Base-by-base conservation (phyloP, 164 flowering plant genomes). In the Taxillus chinensis region DNA sequence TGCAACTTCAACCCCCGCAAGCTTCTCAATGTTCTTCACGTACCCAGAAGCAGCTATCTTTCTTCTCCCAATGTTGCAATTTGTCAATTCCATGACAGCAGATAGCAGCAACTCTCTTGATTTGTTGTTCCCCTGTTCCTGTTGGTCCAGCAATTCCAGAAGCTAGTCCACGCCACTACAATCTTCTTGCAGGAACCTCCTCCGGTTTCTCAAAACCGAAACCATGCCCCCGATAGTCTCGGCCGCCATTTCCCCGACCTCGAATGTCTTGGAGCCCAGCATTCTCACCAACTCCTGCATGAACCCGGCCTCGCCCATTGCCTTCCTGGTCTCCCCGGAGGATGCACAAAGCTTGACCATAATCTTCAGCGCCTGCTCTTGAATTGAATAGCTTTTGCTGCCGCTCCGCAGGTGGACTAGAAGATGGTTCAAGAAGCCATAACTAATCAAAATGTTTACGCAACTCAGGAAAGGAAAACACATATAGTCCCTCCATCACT, bases 221-320 rank as follows among this genome's bases (percentile, higher is more conserved):
- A 89, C 70, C 86, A 93, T 70, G 56, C 60, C 66, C 2, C 77
- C 75, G 2, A 95, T 79, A 3, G 86, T 82, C 54, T 82, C 92
- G 2, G 89, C 83, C 27, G 97, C 97, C 80, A 82, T 80, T 74
- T 85, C 95, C 5, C 89, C 70, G 27, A 86, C 70, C 27, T 88
- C 90, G 49, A 66, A 74, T 3, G 92, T 83, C 63, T 81, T 95
- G 3, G 95, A 79, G 39, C 80, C 80, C 15, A 95, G 83, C 41
- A 95, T 75, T 58, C 70, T 82, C 10, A 86, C 75, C 14, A 91
- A 69, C 66, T 85, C 95, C 4, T 85, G 70, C 80, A 95, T 85
- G 66, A 89, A 87, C 8, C 71, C 63, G n/a, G n/a, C n/a, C n/a
- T n/a, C n/a, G n/a, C n/a, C n/a, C n/a, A n/a, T n/a, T n/a, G n/a